Base-by-base conservation (phyloP, 768 basidiomycete genomes). In the Boletus rubescentipes region DNA sequence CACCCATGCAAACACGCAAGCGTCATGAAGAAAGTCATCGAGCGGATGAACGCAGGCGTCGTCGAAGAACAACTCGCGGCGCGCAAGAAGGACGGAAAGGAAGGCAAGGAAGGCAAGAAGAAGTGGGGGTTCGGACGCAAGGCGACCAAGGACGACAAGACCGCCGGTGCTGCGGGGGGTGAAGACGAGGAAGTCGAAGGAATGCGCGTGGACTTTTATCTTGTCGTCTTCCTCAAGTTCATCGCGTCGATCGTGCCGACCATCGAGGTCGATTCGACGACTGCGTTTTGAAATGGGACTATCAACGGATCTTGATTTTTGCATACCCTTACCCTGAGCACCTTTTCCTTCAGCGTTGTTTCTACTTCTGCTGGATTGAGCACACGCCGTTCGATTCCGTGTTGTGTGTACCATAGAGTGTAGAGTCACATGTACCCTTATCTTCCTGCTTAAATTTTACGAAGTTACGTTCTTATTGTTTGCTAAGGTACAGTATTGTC, bases 1-100 rank as follows among this genome's bases (percentile, higher is more conserved):
- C 96, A 99, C 70, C 96, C 96, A 2, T 99, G 96, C 82, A 98
- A 97, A 68, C 96, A 99, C 71, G 91, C 94, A 1, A 92, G 87
- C 70, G 97, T 99, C 53, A 99, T 99, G 97, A 98, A 97, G 82
- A 98, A 98, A 71, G 93, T 98, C 57, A 98, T 98, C 67, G 96
- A 98, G 71, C 83, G 96, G 53, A 98, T 98, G 94, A 97, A 98
- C 73, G 84, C 82, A 60, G 85, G 85, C 57, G 88, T 93, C 26
- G 80, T 89, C 50, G 91, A 87, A 55, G 86, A 91, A 67, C 91
- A 93, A 69, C 80, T 91, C 18, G 84, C 86, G 15, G 79, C 83
- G 55, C 81, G 82, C 58, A 84, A 83, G 63, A 65, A 71, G 29
- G 69, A 75, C 48, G 53, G 67, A 21, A 82, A 82, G 61, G 72